These are phyloP conservation scores for Agastache rugosa DNA, from an alignment of 257 asterid genomes.

Conservation along the genomic window DNA sequence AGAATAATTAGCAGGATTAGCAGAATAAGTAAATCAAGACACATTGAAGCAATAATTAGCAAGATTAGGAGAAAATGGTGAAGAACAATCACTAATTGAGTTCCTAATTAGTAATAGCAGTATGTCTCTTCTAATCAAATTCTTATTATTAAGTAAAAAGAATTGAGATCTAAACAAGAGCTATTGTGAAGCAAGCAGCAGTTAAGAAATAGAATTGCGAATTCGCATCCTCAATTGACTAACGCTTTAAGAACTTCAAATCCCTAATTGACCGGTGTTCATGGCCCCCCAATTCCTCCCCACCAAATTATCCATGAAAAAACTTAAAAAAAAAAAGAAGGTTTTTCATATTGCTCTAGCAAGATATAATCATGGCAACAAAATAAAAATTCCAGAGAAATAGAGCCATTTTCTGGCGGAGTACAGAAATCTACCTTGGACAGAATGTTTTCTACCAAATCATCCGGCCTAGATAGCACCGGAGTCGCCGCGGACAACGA, in stretches of 20 bases:
- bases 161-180: not conserved
- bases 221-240: not conserved
- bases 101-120: no score
- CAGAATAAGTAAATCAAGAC: not conserved
- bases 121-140: not conserved
- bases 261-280: conserved; percentile 15
- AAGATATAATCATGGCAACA: not conserved
- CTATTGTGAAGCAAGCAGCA: not conserved
- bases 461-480: conserved; percentile 51
- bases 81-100: no score
- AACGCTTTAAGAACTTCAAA: not conserved
- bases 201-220: not conserved
- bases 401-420: not conserved
- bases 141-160: not conserved
- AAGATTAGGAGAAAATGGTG: not conserved
- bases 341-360: not conserved
- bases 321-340: not conserved
- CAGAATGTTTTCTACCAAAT: conserved; percentile 61
- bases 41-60: not conserved
- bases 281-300: not conserved
- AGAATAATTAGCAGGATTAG: not conserved
- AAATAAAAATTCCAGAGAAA: not conserved
- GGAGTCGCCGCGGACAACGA: conserved; percentile 52
- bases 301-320: not conserved
- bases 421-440: conserved; percentile 56